Evolutionary conservation across 2,329 filamentous ascomycete genomes (phyloP).

Genomic region (Fusarium dimerum): DNA sequence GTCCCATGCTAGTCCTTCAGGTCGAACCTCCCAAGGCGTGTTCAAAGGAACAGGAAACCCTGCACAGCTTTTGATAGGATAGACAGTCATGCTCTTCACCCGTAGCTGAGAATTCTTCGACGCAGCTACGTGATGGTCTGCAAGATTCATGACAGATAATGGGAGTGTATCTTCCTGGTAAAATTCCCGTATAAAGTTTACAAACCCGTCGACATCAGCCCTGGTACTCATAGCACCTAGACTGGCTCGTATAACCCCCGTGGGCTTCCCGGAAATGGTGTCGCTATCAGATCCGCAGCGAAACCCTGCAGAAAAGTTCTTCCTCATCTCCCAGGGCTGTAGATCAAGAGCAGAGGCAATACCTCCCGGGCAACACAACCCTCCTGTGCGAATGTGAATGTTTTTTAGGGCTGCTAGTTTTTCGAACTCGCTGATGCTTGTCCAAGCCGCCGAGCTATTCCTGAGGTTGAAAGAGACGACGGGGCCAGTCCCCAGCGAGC

Average conservation of each 20-base stretch:
- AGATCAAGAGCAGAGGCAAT: constrained; percentile 73
- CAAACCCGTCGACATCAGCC: constrained; percentile 70
- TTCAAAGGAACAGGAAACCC: constrained; percentile 69
- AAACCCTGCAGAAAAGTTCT: constrained; percentile 82
- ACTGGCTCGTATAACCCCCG: constrained; percentile 82
- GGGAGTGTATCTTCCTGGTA: constrained; percentile 19
- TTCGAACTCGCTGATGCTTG: constrained; percentile 83
- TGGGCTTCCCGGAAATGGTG: constrained; percentile 80
- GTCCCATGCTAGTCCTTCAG: constrained; percentile 90
- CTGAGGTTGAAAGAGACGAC: constrained; percentile 82
- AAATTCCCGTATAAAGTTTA: constrained; percentile 72
- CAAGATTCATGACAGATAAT: not conserved
- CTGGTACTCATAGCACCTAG: constrained; percentile 86
- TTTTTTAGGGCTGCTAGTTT: constrained; percentile 77
- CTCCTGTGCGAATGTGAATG: constrained; percentile 85
- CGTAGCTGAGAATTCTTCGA: constrained; percentile 12
- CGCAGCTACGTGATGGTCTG: not conserved
- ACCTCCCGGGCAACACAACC: constrained; percentile 89
- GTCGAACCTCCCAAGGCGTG: constrained; percentile 71
- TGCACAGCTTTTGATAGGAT: constrained; percentile 93
- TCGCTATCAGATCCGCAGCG: constrained; percentile 84
- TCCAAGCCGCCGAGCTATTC: constrained; percentile 69
- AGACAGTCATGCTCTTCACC: constrained; percentile 71
- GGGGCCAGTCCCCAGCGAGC: constrained; percentile 61
- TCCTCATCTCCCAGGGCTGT: constrained; percentile 77